These are phyloP conservation scores for Hylodesmum podocarpum DNA, from an alignment of 306 rosid genomes.

Conservation along the genomic window DNA sequence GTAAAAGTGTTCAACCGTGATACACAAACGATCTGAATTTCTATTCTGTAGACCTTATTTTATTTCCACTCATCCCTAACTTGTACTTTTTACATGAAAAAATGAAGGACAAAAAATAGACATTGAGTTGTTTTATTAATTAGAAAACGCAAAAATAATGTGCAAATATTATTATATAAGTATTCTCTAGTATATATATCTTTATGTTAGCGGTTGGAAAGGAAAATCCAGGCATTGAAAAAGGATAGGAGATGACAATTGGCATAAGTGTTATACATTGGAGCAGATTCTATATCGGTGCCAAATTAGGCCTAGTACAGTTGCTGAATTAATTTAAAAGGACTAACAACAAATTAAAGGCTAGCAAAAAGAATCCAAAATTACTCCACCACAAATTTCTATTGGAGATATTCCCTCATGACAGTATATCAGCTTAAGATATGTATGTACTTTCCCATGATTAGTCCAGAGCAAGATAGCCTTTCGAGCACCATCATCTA, in stretches of 20 bases:
- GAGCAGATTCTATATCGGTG: slow-evolving; percentile 35
- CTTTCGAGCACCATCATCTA: slow-evolving; percentile 27
- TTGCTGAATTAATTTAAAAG: slow-evolving; percentile 36
- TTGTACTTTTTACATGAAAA: neutral
- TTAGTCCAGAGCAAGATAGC: slow-evolving; percentile 29
- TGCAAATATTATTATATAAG: neutral
- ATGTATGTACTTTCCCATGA: slow-evolving; percentile 63
- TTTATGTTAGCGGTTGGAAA: neutral
- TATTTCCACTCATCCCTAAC: neutral
- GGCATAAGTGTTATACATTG: slow-evolving; percentile 36
- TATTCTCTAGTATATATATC: neutral
- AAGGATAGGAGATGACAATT: neutral
- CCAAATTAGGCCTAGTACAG: slow-evolving; percentile 40
- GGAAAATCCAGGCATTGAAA: neutral
- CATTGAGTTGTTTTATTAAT: neutral
- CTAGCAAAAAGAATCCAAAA: slow-evolving; percentile 47
- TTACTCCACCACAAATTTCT: slow-evolving; percentile 41
- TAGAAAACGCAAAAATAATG: neutral
- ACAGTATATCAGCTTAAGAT: slow-evolving; percentile 62
- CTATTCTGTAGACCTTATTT: neutral
- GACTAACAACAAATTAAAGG: slow-evolving; percentile 32
- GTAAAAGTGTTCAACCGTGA: neutral
- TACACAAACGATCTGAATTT: neutral
- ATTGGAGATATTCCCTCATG: slow-evolving; percentile 37
- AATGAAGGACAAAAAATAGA: neutral